phyloP scores from a whole-genome alignment of 805 yeast species.

The Clavispora santaluciae region DNA sequence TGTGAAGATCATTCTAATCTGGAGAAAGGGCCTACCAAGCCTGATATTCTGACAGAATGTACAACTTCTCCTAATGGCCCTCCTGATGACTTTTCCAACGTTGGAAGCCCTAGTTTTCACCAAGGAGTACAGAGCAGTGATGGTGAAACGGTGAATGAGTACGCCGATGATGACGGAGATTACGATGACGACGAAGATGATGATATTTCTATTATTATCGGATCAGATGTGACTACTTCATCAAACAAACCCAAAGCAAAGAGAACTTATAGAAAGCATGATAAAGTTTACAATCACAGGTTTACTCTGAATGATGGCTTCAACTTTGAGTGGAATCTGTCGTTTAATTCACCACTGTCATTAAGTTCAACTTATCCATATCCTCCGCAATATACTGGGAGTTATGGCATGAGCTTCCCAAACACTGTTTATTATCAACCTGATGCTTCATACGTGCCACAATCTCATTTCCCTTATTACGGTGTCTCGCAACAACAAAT shows the following conservation, averaged over 20 bases:
- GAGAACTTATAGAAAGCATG: slow-evolving; percentile 3
- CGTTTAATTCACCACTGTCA: slow-evolving; percentile 18
- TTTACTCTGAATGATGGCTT: slow-evolving; percentile 7
- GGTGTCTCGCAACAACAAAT: not conserved
- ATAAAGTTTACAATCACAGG: slow-evolving; percentile 9
- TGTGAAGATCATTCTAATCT: too few relatives aligned
- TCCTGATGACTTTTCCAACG: too few relatives aligned
- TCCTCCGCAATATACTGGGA: not conserved
- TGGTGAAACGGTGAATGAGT: slow-evolving; percentile 5
- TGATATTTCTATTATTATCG: slow-evolving; percentile 35
- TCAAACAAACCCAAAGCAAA: not conserved
- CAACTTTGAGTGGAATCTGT: slow-evolving; percentile 8
- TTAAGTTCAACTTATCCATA: slow-evolving; percentile 11
- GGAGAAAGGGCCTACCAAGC: too few relatives aligned
- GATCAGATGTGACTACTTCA: slow-evolving; percentile 19
- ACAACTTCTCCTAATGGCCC: too few relatives aligned
- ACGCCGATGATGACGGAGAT: slow-evolving; percentile 6
- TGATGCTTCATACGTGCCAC: slow-evolving; percentile 9
- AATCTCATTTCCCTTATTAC: slow-evolving; percentile 2
- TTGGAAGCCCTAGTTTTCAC: not conserved
- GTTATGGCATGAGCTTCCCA: not conserved
- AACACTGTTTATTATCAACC: slow-evolving; percentile 8
- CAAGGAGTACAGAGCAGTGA: not conserved
- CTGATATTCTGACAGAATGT: too few relatives aligned
- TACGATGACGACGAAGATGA: slow-evolving; percentile 33